Base-by-base conservation (phyloP, 2,329 filamentous ascomycete genomes). In the Drechslerella stenobrocha region DNA sequence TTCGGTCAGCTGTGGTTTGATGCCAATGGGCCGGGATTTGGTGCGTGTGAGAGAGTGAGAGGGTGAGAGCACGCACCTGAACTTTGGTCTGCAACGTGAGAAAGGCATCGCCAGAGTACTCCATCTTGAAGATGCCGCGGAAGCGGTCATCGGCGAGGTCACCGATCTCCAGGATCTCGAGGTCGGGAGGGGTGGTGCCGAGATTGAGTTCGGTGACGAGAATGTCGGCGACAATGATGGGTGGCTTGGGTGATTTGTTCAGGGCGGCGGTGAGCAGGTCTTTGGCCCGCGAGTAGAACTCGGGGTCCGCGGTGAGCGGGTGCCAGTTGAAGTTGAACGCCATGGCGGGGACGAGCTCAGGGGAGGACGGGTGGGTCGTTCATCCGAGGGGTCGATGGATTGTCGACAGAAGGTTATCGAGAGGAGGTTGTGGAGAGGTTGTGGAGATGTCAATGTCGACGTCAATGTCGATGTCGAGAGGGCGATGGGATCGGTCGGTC, bases 281-380 rank as follows among this genome's bases (percentile, higher is more conserved):
- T 77, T 91, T 88, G 52, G 93, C 92, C 73, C 90, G 87, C 76
- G 88, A 84, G 79, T 92, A 92, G 78, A 93, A 93, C 73, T 86
- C 84, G 75, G 89, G 92, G 80, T 97, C 93, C 75, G 92, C 92
- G 79, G 95, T 93, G 72, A 98, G 83, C 76, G 93, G 93, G 83
- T 90, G 96, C 93, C 93, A 98, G 89, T 97, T 97, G 88, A 98
- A 98, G 82, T 97, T 97, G 88, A 98, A 98, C 73, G 93, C 93
- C 93, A 98, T 98, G 56, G 57, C 57, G 63, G 46, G 46, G 52
- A 18, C 28, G 24, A 35, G 50, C 60, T 67, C 32, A 67, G 52
- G 51, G 42, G 37, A 59, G 13, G 22, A 18, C 37, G 37, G 55
- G 60, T 55, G 35, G 40, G 63, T 48, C 63, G 48, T 34, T 67